Percentiles rank a stretch among this genome's conserved stretches.
Evolutionary conservation across 2,329 filamentous ascomycete genomes (phyloP).

Genomic region (Epichloe sp.): DNA sequence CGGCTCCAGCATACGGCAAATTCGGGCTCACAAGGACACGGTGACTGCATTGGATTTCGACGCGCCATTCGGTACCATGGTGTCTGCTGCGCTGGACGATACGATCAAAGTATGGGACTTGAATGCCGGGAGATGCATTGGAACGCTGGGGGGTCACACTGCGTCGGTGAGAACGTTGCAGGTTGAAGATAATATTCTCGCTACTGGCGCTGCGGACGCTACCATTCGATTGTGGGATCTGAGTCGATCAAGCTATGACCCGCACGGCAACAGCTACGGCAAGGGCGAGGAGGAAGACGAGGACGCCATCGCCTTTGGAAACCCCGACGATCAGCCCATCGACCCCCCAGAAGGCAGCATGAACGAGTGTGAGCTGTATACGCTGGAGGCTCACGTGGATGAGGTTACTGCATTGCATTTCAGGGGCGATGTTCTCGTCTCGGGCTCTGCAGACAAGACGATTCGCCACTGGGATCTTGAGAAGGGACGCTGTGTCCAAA

Average conservation of each 20-base stretch:
- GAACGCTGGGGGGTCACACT: constrained; percentile 81
- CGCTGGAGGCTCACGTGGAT: constrained; percentile 78
- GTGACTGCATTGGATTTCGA: constrained; percentile 93
- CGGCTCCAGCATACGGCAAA: constrained; percentile 75
- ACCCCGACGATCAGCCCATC: constrained; percentile 52
- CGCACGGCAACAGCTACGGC: constrained; percentile 47
- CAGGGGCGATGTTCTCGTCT: constrained; percentile 77
- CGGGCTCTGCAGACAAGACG: constrained; percentile 94
- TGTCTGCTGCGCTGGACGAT: constrained; percentile 84
- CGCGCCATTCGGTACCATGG: constrained; percentile 89
- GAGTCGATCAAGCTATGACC: constrained; percentile 73
- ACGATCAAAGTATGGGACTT: constrained; percentile 94
- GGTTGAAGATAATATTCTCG: constrained; percentile 89
- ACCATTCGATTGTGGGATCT: constrained; percentile 93
- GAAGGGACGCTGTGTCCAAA: constrained; percentile 95
- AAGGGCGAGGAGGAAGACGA: constrained; percentile 47
- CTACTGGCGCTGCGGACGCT: constrained; percentile 88
- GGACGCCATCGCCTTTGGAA: constrained; percentile 60
- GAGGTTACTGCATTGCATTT: constrained; percentile 93
- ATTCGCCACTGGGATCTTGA: constrained; percentile 94
- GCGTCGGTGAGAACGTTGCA: constrained; percentile 87
- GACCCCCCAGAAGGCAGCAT: constrained; percentile 67
- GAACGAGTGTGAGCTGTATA: constrained; percentile 79
- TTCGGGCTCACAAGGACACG: constrained; percentile 76
- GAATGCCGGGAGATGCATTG: constrained; percentile 84